Evolutionary conservation across 805 yeast species (phyloP).

Genomic region (Lipomyces spencermartinsiae): DNA sequence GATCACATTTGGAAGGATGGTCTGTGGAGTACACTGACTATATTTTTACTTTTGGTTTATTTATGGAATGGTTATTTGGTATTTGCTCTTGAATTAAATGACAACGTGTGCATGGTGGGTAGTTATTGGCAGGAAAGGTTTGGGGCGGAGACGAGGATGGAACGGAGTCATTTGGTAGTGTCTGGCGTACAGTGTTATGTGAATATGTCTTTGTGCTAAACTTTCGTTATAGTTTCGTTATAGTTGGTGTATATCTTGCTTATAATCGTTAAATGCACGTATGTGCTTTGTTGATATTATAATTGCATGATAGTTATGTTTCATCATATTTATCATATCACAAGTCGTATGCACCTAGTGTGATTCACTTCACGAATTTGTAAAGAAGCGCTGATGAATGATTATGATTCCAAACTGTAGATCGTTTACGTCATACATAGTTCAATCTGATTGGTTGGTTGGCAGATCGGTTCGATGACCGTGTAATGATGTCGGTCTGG

Average conservation of each 20-base stretch:
- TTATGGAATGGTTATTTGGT: not conserved
- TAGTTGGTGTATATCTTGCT: not conserved
- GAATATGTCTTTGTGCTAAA: not conserved
- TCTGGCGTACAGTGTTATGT: not conserved
- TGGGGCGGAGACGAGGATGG: not conserved
- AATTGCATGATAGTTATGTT: not conserved
- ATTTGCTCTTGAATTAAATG: not conserved
- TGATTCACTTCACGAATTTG: too few species aligned
- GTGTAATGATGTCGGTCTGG: too few species aligned
- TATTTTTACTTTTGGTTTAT: not conserved
- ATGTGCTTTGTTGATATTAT: not conserved
- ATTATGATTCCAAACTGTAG: not conserved
- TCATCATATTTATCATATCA: not conserved
- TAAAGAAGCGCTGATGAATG: not conserved
- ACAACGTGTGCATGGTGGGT: not conserved
- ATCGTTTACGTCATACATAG: not conserved
- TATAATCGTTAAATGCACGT: not conserved
- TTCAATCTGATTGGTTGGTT: too few species aligned
- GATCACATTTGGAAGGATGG: not conserved
- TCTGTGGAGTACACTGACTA: not conserved
- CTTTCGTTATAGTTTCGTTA: slow-evolving; percentile 1
- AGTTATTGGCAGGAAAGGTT: not conserved
- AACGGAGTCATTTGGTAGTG: not conserved
- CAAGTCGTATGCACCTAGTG: too few species aligned
- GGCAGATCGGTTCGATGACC: not conserved